Conservation (phyloP, 306 rosid species). For the Herpetospermum pedunculosum region DNA sequence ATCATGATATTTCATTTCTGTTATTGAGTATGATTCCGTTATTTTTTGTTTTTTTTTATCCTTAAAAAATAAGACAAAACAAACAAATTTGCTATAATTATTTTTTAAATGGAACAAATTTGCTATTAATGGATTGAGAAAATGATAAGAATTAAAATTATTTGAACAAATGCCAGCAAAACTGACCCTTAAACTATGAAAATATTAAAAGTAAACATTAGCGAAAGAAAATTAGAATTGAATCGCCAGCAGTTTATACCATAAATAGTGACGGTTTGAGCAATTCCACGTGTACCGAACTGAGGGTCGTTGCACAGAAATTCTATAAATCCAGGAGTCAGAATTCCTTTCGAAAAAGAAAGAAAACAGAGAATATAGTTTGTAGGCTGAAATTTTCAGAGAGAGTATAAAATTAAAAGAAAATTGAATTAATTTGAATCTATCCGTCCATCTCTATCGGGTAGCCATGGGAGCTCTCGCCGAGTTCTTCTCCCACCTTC, state of each 20-base stretch:
- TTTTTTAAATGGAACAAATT: no score
- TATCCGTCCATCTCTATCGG: background rate
- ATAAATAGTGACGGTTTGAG: background rate
- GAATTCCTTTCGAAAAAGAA: background rate
- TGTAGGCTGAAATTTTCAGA: background rate
- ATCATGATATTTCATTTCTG: no score
- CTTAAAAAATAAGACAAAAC: no score
- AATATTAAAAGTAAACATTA: background rate
- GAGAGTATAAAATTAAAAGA: background rate
- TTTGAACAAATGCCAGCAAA: no score
- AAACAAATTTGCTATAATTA: no score
- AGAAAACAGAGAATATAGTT: background rate
- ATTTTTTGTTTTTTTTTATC: no score
- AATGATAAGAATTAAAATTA: no score
- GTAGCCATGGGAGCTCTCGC: constrained; percentile 49
- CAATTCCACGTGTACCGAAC: background rate
- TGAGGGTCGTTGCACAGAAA: background rate
- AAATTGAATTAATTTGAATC: background rate
- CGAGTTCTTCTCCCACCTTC: constrained; percentile 44
- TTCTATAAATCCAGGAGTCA: background rate
- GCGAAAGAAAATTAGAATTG: background rate
- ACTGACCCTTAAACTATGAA: no score
- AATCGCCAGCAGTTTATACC: background rate
- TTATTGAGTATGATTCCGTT: no score
- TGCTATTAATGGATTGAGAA: no score